Evolutionary conservation across 805 yeast species (phyloP), one percentile per base, ranked within the genome.

Genomic region (Vanderwaltozyma verrucispora): DNA sequence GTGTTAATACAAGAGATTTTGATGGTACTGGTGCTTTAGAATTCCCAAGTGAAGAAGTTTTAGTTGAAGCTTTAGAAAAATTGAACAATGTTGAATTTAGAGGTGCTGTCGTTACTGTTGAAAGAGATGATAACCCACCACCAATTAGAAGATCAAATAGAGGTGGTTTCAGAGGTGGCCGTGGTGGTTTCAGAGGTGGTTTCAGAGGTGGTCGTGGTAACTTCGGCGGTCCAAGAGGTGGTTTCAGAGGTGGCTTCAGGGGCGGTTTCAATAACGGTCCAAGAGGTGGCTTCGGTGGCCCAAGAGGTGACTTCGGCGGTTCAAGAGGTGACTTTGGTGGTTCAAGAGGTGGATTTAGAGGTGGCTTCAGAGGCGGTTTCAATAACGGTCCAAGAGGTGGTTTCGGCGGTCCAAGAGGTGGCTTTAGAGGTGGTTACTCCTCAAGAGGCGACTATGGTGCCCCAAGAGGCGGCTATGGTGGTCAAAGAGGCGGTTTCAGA

Each of bases 71-170:
- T 32, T 63, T 89, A 49, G 74, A 75, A 40, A 74, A 78, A 55
- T 69, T 84, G 53, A 84, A 84, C 60, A 78, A 75, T 48, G 67
- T 74, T 42, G 80, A 81, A 43, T 76, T 71, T 64, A 78, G 78
- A 56, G 92, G 92, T 50, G 59, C 76, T 37, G 66, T 75, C 42
- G 67, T 85, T 40, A 64, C 76, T 36, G 84, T 82, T 42, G 95
- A 85, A 63, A 85, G 80, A 62, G 96, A 86, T 50, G 72, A 68
- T 51, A 61, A 58, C 62, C 72, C 65, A 51, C 75, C 71, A 44
- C 67, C 71, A 49, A 60, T 68, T 40, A 65, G 72, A 53, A 59
- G 63, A 49, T 72, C 73, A 36, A 62, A 65, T 33, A 53, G 67
- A 56, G 71, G 70, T 48, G 71, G 69, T 41, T 62, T 64, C 44